phyloP scores from a whole-genome alignment of 257 asterid genomes.

The Nicotiana attenuata region DNA sequence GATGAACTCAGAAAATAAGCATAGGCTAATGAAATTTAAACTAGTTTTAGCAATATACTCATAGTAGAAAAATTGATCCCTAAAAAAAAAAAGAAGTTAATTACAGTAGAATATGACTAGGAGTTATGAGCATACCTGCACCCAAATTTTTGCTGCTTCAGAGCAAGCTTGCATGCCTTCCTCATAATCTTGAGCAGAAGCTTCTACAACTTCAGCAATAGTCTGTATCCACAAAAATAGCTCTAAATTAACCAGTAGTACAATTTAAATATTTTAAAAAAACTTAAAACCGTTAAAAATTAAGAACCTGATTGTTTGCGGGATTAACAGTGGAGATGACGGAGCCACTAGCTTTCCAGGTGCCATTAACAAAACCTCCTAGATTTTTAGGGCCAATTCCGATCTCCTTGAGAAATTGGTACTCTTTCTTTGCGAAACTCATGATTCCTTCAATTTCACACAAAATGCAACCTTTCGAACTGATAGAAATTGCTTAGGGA shows the following conservation, averaged over 20 bases:
- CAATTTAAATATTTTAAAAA: background rate
- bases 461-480: background rate
- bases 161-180: conserved; percentile 81
- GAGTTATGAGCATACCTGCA: conserved; percentile 53
- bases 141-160: conserved; percentile 78
- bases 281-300: background rate
- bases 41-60: background rate
- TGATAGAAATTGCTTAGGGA: background rate
- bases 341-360: conserved; percentile 83
- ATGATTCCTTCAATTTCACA: conserved; percentile 20
- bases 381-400: conserved; percentile 66
- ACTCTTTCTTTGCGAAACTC: conserved; percentile 68
- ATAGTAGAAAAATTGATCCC: background rate
- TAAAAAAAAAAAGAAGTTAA: background rate
- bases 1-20: background rate
- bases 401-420: conserved; percentile 71
- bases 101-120: background rate
- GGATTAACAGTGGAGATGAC: conserved; percentile 59
- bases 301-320: conserved; percentile 62
- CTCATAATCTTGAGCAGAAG: conserved; percentile 73
- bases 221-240: conserved; percentile 31
- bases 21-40: background rate
- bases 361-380: conserved; percentile 67
- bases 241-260: background rate
- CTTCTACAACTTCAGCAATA: conserved; percentile 81